Percentiles rank a stretch among this genome's conserved stretches.
phyloP scores from a whole-genome alignment of 208 protist species.

The Naegleria lovaniensis region DNA sequence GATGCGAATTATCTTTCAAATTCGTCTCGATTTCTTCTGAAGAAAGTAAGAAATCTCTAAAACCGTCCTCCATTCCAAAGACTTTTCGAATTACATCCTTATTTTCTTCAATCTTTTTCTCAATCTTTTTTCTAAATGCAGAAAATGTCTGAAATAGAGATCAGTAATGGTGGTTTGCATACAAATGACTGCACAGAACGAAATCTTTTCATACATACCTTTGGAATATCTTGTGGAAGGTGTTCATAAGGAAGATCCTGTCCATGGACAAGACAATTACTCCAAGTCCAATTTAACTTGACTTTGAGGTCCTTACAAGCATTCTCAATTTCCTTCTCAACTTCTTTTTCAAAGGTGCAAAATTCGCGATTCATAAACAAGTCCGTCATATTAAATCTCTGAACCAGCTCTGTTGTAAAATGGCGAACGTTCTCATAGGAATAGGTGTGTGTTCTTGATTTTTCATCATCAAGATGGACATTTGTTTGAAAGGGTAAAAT shows the following conservation, averaged over 20 bases:
- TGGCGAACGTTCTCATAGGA: neutral
- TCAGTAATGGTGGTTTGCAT: too few relatives aligned
- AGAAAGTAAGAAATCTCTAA: neutral
- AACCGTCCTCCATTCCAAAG: neutral
- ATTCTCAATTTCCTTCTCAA: neutral
- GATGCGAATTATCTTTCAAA: neutral
- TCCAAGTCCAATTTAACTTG: neutral
- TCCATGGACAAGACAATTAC: neutral
- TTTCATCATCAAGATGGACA: too few relatives aligned
- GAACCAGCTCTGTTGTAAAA: neutral
- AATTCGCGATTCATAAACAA: neutral
- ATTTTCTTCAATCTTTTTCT: neutral
- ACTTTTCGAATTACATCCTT: neutral
- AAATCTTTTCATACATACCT: neutral
- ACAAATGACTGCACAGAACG: too few relatives aligned
- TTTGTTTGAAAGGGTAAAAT: neutral
- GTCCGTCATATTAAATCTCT: neutral
- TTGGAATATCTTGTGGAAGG: neutral
- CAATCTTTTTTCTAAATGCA: constrained; percentile 3
- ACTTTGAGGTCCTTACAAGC: neutral
- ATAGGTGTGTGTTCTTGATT: too few relatives aligned
- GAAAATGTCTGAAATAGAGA: neutral
- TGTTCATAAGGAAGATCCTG: neutral
- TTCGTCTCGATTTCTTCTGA: neutral
- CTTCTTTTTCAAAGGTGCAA: neutral